Percentiles rank a stretch among this genome's conserved stretches.
phyloP scores from a whole-genome alignment of 2,329 filamentous ascomycete genomes.

The Trichoderma hamatum region DNA sequence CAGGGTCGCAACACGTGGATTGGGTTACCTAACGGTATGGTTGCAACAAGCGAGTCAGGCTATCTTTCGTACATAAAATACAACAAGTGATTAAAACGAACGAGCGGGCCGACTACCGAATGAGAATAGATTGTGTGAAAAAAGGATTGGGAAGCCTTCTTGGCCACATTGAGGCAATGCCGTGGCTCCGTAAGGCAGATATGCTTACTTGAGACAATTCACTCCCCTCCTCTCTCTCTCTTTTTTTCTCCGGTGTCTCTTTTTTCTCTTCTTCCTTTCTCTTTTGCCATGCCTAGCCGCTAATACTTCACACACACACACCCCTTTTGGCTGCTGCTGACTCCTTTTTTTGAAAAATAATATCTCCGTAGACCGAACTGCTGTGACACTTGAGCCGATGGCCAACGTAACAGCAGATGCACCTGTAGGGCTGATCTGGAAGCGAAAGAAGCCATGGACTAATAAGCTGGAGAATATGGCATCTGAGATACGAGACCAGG shows the following conservation, averaged over 20 bases:
- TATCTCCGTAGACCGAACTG: constrained; percentile 11
- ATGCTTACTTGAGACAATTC: not conserved
- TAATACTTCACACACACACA: not conserved
- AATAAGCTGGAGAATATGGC: not conserved
- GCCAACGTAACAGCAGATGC: constrained; percentile 7
- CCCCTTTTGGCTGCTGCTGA: not conserved
- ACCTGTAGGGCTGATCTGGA: constrained; percentile 22
- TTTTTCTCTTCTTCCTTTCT: not conserved
- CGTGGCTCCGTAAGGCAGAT: not conserved
- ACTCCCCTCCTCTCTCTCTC: not conserved
- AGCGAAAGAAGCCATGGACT: not conserved
- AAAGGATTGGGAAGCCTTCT: not conserved
- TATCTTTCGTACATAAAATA: not conserved
- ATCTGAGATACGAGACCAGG: not conserved
- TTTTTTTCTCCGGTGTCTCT: not conserved
- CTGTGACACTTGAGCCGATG: constrained; percentile 15
- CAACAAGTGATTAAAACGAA: not conserved
- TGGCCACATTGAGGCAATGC: not conserved
- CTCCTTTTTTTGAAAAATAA: not conserved
- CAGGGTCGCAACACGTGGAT: constrained; percentile 23
- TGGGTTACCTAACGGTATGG: constrained; percentile 11
- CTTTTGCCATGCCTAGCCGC: not conserved
- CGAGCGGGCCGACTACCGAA: constrained; percentile 5
- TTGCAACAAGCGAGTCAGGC: constrained; percentile 17
- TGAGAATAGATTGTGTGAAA: not conserved